Evolutionary conservation across 2,329 filamentous ascomycete species (phyloP), one percentile per base, ranked within the genome.

Genomic region (Malbranchea zuffiana): DNA sequence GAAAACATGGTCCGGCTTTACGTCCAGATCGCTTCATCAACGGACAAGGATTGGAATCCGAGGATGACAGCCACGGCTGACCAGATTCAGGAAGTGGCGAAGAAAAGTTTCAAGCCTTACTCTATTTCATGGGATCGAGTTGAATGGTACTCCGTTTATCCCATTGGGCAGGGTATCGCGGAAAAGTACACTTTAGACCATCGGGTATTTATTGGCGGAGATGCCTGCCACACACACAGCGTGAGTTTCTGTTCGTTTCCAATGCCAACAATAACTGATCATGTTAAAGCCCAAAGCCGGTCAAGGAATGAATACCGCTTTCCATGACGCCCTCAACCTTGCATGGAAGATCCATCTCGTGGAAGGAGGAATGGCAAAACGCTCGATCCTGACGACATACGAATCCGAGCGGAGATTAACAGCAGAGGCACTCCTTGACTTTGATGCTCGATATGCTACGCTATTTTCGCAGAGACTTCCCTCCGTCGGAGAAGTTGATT

Each of bases 341-440:
- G 87, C 87, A 5, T 96, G 87, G 87, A 96, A 96, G 66, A 82
- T 95, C 35, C 87, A 94, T 55, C 78, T 82, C 23, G 88, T 95
- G 6, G 86, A 94, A 55, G 70, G 72, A 17, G 85, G 85, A 8
- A 83, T 93, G 47, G 83, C 85, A 1, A 64, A 77, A 19, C 79
- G 82, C 43, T 73, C 74, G 3, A 69, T 90, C 12, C 71, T 96
- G 34, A 74, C 78, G 44, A 90, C 87, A 0, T 96, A 95, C 57
- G 84, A 95, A 62, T 69, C 72, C 2, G 87, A 95, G 61, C 79
- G 87, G 40, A 87, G 83, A 55, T 70, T 80, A 39, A 80, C 92
- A 27, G 88, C 88, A 4, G 82, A 94, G 60, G 82, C 75, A 7
- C 72, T 95, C 0, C 69, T 95, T 8, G 70, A 80, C 54, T 95